These are phyloP conservation scores for Cercis canadensis DNA, from an alignment of 306 rosid genomes.

Conservation along the genomic window DNA sequence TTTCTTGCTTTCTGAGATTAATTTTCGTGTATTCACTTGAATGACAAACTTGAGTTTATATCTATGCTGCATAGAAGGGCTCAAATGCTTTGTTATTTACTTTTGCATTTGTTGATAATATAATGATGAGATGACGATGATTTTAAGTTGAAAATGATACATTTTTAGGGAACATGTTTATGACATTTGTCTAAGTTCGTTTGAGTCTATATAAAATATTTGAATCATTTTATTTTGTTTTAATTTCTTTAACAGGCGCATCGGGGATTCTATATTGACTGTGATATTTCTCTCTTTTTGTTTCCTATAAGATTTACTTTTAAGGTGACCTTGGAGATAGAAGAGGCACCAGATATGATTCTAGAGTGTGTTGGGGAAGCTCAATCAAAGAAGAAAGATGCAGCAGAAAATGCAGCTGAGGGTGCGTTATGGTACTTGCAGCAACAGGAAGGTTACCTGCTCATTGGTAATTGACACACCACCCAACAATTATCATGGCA, in stretches of 20 bases:
- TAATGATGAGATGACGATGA: not conserved
- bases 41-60: too few relatives aligned
- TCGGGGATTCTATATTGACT: slow-evolving; percentile 18
- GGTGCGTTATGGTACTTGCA: slow-evolving; percentile 81
- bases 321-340: slow-evolving; percentile 67
- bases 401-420: slow-evolving; percentile 84
- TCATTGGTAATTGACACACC: slow-evolving; percentile 15
- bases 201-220: not conserved
- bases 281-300: not conserved
- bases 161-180: not conserved
- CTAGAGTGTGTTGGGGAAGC: slow-evolving; percentile 69
- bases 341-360: slow-evolving; percentile 54
- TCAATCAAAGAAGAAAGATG: slow-evolving; percentile 64
- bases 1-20: too few relatives aligned
- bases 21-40: too few relatives aligned
- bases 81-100: too few relatives aligned
- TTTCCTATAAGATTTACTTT: slow-evolving; percentile 61
- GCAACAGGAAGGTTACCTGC: slow-evolving; percentile 52
- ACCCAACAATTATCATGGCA: not conserved
- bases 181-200: slow-evolving; percentile 5
- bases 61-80: not conserved
- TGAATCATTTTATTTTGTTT: not conserved
- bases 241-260: not conserved
- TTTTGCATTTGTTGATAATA: too few relatives aligned
- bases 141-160: too few relatives aligned